Evolutionary conservation across 352 stramenopile genomes (phyloP), one percentile per base, ranked within the genome.

Genomic region (Phytophthora ohioensis): DNA sequence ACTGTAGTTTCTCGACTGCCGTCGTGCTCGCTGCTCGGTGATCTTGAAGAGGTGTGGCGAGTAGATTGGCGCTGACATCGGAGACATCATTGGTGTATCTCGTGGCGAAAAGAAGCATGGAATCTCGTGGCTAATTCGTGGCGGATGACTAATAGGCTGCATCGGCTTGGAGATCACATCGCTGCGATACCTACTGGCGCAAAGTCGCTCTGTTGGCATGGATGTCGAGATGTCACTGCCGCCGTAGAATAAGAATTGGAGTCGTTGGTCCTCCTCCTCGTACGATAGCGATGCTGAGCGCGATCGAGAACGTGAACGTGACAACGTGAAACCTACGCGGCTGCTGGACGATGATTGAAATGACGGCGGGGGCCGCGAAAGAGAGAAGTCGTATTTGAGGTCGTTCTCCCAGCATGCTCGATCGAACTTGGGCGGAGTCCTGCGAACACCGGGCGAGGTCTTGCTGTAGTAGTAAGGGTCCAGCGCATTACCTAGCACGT

Each of bases 181-280:
- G 17, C 49, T 75, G 1, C 67, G 64, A 36, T 70, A 71, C 30
- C 75, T 68, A 35, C 35, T 70, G 8, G 27, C 13, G 5, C 49
- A 61, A 7, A 65, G 11, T 30, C 32, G 38, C 21, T 41, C 58
- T 35, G 63, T 57, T 32, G 73, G 73, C 32, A 47, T 73, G 7
- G 77, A 63, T 5, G 72, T 85, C 6, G 64, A 65, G 12, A 63
- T 56, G 45, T 85, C 78, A 32, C 53, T 78, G 5, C 78, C 78
- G 27, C 78, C 76, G 66, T 83, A 85, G 48, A 83, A 85, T 52
- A 85, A 71, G 63, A 85, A 81, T 32, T 85, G 64, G 35, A 79
- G 64, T 10, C 60, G 68, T 57, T 59, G 30, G 41, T 81, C 65
- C 47, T 82, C 73, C 46, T 71, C 52, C 4, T 48, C 52, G 39